Evolutionary conservation across 495 filamentous ascomycete species (phyloP).

Genomic region (Cercophora scortea): DNA sequence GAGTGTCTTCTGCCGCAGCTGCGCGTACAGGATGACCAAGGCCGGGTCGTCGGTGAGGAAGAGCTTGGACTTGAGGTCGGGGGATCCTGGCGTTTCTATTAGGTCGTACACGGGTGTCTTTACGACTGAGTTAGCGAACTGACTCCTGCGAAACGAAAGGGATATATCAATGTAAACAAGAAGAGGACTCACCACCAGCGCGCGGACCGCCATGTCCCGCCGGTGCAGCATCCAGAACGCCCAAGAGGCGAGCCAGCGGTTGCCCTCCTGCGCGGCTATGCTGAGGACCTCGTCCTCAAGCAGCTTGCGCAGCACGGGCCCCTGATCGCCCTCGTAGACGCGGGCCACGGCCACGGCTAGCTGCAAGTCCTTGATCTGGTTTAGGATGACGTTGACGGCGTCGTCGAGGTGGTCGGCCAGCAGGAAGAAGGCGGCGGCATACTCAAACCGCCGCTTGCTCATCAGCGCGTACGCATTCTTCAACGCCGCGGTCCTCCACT

Average conservation of each 20-base stretch:
- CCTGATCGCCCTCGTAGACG: slow-evolving; percentile 81
- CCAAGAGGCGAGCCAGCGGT: slow-evolving; percentile 94
- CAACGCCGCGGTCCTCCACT: slow-evolving; percentile 83
- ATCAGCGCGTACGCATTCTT: slow-evolving; percentile 98
- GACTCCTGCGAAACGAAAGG: not conserved
- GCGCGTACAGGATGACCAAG: slow-evolving; percentile 76
- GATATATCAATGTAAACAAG: not conserved
- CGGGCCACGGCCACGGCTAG: slow-evolving; percentile 86
- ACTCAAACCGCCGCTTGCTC: slow-evolving; percentile 86
- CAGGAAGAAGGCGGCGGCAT: slow-evolving; percentile 93
- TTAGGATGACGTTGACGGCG: slow-evolving; percentile 75
- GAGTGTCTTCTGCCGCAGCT: slow-evolving; percentile 76
- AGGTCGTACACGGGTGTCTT: slow-evolving; percentile 72
- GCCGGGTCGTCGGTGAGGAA: slow-evolving; percentile 89
- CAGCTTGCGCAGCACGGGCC: slow-evolving; percentile 63
- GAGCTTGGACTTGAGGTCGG: slow-evolving; percentile 59
- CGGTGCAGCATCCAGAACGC: slow-evolving; percentile 87
- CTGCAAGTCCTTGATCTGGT: slow-evolving; percentile 79
- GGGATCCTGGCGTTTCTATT: slow-evolving; percentile 50
- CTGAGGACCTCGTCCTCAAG: slow-evolving; percentile 74
- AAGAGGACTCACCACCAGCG: slow-evolving; percentile 53
- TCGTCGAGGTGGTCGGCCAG: slow-evolving; percentile 79
- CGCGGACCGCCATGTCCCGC: slow-evolving; percentile 76
- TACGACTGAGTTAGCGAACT: slow-evolving; percentile 10
- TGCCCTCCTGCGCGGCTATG: slow-evolving; percentile 69